These are phyloP conservation scores for Wickerhamomyces sp. DNA, from an alignment of 1,139 yeast genomes.

Conservation along the genomic window DNA sequence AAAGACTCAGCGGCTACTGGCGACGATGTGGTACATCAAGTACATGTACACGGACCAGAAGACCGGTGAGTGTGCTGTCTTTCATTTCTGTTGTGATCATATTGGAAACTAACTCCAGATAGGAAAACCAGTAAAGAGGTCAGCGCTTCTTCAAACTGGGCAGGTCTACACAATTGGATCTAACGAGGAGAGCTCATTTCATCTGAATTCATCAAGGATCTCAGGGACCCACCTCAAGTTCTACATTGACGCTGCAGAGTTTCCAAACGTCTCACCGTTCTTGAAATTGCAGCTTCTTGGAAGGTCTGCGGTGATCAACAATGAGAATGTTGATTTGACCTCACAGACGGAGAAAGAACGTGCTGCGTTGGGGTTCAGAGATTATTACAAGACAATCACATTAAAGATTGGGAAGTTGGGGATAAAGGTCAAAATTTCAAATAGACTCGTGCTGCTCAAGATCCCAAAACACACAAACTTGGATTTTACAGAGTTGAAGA, in stretches of 20 bases:
- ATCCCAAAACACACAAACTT: slow-evolving; percentile 1
- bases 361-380: slow-evolving; percentile 1
- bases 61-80: neutral
- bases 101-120: neutral
- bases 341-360: slow-evolving; percentile 5
- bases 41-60: neutral
- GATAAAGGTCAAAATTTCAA: slow-evolving; percentile 2
- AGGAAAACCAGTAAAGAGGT: neutral
- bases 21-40: too few relatives aligned
- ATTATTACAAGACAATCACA: slow-evolving; percentile 2
- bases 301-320: slow-evolving; percentile 6
- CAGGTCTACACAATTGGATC: slow-evolving; percentile 7
- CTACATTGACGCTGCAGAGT: slow-evolving; percentile 6
- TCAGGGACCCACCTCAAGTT: slow-evolving; percentile 9
- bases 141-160: slow-evolving; percentile 4
- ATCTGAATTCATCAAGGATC: slow-evolving; percentile 6
- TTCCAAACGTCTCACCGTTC: slow-evolving; percentile 5
- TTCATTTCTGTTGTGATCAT: neutral
- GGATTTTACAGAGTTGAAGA: slow-evolving; percentile 4
- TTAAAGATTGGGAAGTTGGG: slow-evolving; percentile 4
- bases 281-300: slow-evolving; percentile 8
- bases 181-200: slow-evolving; percentile 2
- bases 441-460: neutral
- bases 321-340: slow-evolving; percentile 2
- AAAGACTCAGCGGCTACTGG: too few relatives aligned